A percentile compares a stretch with the other conserved stretches of the same genome.
Evolutionary conservation across 306 rosid species (phyloP).

Genomic region (Lagenaria siceraria): DNA sequence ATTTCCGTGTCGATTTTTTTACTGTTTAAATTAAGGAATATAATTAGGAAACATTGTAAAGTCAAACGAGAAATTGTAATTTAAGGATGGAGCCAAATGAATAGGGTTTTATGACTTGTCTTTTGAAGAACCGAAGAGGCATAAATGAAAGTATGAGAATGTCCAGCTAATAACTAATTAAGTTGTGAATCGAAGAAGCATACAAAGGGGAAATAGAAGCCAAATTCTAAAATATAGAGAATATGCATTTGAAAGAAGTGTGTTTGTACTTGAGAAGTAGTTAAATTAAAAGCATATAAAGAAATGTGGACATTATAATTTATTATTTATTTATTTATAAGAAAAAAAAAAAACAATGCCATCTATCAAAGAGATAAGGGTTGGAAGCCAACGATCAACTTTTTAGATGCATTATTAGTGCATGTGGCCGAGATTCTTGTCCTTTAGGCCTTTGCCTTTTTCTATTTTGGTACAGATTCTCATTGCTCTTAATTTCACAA

Average conservation of each 20-base stretch:
- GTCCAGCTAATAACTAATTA: background rate
- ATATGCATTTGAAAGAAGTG: background rate
- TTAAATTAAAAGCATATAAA: background rate
- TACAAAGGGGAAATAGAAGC: background rate
- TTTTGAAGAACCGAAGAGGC: background rate
- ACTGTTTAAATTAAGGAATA: no score
- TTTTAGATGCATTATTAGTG: background rate
- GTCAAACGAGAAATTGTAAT: no score
- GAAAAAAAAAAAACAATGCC: background rate
- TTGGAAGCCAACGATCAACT: background rate
- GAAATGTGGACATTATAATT: background rate
- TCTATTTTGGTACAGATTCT: background rate
- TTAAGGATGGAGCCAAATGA: background rate
- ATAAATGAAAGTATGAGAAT: background rate
- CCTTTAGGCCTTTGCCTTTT: background rate
- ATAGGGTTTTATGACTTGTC: background rate
- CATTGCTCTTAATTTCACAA: background rate
- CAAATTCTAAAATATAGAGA: background rate
- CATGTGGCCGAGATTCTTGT: background rate
- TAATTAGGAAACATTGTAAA: no score
- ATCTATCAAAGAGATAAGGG: background rate
- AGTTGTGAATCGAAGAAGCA: background rate
- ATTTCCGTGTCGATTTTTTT: no score
- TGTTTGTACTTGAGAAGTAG: background rate
- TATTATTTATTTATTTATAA: background rate